These are phyloP conservation scores for Hyphopichia buzzinii DNA, from an alignment of 1,139 yeast genomes.

Conservation along the genomic window DNA sequence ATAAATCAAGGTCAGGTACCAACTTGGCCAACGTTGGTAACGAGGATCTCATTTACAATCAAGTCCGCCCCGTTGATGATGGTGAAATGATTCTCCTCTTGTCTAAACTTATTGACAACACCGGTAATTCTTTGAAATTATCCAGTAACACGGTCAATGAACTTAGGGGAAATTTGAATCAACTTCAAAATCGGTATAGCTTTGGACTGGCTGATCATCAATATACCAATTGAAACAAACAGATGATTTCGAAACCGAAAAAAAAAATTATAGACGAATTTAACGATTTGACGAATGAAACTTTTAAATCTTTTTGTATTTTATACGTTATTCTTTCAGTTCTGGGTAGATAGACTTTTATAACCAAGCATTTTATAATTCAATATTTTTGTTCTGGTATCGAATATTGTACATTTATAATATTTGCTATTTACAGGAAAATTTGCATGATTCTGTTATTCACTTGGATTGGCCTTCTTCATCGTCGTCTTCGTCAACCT, in stretches of 20 bases:
- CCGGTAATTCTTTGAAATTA: constrained; percentile 15
- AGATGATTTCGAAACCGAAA: too few species aligned
- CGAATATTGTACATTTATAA: too few species aligned
- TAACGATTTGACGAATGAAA: neutral
- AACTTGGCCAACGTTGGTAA: constrained; percentile 4
- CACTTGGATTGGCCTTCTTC: constrained; percentile 9
- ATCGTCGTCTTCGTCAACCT: constrained; percentile 33
- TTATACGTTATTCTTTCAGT: too few species aligned
- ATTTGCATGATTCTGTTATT: neutral
- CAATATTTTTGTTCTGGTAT: too few species aligned
- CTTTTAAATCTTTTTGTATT: too few species aligned
- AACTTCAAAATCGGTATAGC: constrained; percentile 14
- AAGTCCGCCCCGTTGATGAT: constrained; percentile 9
- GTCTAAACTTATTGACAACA: constrained; percentile 19
- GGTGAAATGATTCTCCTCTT: constrained; percentile 20
- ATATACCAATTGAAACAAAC: neutral
- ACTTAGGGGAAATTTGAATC: constrained; percentile 21
- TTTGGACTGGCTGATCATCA: neutral
- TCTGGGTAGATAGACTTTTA: too few species aligned
- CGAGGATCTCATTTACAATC: neutral
- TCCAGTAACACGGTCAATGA: constrained; percentile 27
- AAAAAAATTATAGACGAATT: too few species aligned
- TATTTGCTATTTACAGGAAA: neutral
- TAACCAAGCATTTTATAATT: too few species aligned
- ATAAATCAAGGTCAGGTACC: constrained; percentile 12